Evolutionary conservation across 257 asterid species (phyloP).

Genomic region (Ajuga chamaepitys): DNA sequence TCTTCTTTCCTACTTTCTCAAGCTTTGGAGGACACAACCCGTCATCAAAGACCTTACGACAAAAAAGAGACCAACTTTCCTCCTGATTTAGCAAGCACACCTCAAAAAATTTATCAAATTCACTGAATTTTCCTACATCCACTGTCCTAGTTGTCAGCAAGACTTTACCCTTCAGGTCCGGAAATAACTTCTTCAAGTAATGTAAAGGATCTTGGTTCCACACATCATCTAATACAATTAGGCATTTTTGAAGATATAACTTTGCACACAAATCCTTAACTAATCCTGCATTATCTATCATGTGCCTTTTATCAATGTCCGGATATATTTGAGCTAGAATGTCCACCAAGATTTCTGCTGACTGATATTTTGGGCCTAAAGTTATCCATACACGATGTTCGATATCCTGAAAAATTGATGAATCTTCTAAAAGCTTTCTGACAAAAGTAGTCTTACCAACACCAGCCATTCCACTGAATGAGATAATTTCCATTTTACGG

Average conservation of each 20-base stretch:
- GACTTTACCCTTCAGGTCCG: not conserved
- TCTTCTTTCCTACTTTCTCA: too few species aligned
- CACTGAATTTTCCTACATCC: too few species aligned
- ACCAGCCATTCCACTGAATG: not conserved
- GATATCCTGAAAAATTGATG: not conserved
- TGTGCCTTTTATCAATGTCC: not conserved
- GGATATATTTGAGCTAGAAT: not conserved
- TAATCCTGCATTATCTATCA: too few species aligned
- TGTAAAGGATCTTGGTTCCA: not conserved
- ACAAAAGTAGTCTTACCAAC: constrained; percentile 8
- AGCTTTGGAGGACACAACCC: not conserved
- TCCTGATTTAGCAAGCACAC: not conserved
- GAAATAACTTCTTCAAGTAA: too few species aligned
- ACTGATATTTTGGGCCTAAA: not conserved
- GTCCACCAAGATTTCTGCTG: not conserved
- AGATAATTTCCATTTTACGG: too few species aligned
- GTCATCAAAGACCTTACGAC: not conserved
- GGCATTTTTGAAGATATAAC: too few species aligned
- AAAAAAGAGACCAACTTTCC: constrained; percentile 1
- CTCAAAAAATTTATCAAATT: too few species aligned
- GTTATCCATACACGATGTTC: not conserved
- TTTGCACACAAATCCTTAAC: too few species aligned
- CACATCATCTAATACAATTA: not conserved
- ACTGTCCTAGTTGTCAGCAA: not conserved
- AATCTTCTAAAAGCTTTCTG: not conserved